Base-by-base conservation (phyloP, 1,139 yeast species). In the Sugiyamaella japonica region DNA sequence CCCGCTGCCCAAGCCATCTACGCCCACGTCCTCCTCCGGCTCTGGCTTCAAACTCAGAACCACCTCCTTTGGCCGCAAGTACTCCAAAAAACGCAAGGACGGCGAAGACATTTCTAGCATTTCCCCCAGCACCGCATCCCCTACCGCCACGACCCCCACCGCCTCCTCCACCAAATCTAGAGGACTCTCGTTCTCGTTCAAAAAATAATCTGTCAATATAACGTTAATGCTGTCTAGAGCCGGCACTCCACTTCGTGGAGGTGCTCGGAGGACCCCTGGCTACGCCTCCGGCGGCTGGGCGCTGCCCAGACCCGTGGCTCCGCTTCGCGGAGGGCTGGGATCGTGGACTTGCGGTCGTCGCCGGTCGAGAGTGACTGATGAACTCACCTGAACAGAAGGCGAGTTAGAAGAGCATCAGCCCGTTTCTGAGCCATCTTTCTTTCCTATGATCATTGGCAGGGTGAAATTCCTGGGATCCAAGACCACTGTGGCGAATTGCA, bases 111-210 rank as follows among this genome's bases (percentile, higher is more conserved):
- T 48, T 28, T 37, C 52, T 8, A 48, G 44, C 20, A 23, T 31
- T 10, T 16, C 47, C 25, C 47, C 44, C 12, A 34, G 34, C 31
- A 48, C 42, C 54, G 23, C 48, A 6, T 37, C 53, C 12, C 38
- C 50, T 13, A 20, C 54, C 10, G 15, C 53, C 28, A 28, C 50
- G n/a, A 32, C 54, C 16, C 9, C 48, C 28, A 39, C 54, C 10
- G 9, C 48, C 37, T 25, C 50, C 16, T 2, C 50, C 17, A 50
- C 55, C 10, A 48, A 44, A 16, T 54, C 54, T 47, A 54, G 64
- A 20, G 61, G 64, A 7, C 55, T 60, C 15, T 61, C 63, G 15
- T 59, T 61, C 42, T 59, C 63, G 6, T 61, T 58, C 53, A 54
- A 54, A 42, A 57, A 57, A 48, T 49, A 53, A 36, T n/a, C 34